Evolutionary conservation across 106 monocot species (phyloP).

Genomic region (Acanthochlamys bracteata): DNA sequence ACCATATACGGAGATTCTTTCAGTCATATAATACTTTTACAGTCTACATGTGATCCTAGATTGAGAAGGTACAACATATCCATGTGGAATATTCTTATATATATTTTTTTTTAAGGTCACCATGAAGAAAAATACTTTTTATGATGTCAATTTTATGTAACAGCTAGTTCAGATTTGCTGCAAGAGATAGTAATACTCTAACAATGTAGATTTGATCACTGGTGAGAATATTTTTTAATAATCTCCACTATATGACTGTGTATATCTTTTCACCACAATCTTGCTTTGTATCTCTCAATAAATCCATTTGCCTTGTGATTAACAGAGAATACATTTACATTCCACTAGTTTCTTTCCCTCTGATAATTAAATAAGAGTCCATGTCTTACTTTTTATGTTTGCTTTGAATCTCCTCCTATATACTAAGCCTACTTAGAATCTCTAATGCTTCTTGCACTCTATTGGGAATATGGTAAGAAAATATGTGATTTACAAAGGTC

Average conservation of each 20-base stretch:
- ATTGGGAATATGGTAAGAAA: background rate
- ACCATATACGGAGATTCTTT: slow-evolving; percentile 19
- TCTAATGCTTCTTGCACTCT: slow-evolving; percentile 14
- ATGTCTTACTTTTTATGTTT: slow-evolving; percentile 6
- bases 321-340: slow-evolving; percentile 5
- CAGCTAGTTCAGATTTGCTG: too few species aligned
- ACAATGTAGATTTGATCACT: slow-evolving; percentile 1
- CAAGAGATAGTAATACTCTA: background rate
- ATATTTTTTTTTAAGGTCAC: too few species aligned
- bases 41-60: slow-evolving; percentile 2
- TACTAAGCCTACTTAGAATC: background rate
- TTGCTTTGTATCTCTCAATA: slow-evolving; percentile 6
- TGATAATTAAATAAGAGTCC: background rate
- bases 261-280: background rate
- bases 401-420: background rate
- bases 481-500: background rate
- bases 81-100: too few species aligned
- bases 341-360: background rate
- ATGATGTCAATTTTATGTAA: too few species aligned
- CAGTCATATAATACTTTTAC: slow-evolving; percentile 19
- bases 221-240: slow-evolving; percentile 4
- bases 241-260: slow-evolving; percentile 4
- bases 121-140: too few species aligned
- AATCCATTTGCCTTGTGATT: too few species aligned
- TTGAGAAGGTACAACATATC: background rate